Evolutionary conservation across 2,329 filamentous ascomycete species (phyloP).

Genomic region (Aspergillus fumigatus): DNA sequence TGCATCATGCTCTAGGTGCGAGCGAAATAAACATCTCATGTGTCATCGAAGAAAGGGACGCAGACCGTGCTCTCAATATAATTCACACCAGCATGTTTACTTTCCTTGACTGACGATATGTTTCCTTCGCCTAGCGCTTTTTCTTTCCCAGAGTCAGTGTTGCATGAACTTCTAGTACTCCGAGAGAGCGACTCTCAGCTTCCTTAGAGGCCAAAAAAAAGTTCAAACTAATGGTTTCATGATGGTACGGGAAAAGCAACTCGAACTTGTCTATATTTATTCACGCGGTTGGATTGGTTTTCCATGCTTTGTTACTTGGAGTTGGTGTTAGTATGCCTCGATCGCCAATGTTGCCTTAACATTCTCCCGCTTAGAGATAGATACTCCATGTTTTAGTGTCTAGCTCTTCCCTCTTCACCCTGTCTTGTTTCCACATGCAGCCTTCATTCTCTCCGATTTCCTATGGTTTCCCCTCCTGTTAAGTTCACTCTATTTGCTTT

Average conservation of each 20-base stretch:
- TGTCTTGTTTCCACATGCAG: neutral
- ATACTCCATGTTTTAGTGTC: neutral
- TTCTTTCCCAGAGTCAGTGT: neutral
- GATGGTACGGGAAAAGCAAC: neutral
- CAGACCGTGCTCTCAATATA: conserved; percentile 90
- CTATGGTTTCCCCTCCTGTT: neutral
- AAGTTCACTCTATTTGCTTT: neutral
- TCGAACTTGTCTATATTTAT: neutral
- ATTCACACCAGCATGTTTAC: conserved; percentile 96
- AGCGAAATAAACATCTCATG: conserved; percentile 99
- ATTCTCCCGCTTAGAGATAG: neutral
- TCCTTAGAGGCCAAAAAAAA: neutral
- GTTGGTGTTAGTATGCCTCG: neutral
- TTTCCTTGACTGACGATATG: conserved; percentile 65
- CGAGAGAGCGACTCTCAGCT: neutral
- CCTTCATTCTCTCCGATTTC: neutral
- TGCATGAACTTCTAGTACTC: neutral
- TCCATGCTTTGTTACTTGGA: neutral
- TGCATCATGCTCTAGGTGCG: conserved; percentile 57
- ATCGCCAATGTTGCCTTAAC: neutral
- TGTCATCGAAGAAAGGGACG: conserved; percentile 87
- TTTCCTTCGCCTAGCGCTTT: neutral
- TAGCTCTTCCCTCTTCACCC: neutral
- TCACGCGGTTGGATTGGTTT: neutral
- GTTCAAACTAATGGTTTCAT: neutral